Evolutionary conservation across 352 stramenopile genomes (phyloP).

Genomic region (Phytopythium kandeliae): DNA sequence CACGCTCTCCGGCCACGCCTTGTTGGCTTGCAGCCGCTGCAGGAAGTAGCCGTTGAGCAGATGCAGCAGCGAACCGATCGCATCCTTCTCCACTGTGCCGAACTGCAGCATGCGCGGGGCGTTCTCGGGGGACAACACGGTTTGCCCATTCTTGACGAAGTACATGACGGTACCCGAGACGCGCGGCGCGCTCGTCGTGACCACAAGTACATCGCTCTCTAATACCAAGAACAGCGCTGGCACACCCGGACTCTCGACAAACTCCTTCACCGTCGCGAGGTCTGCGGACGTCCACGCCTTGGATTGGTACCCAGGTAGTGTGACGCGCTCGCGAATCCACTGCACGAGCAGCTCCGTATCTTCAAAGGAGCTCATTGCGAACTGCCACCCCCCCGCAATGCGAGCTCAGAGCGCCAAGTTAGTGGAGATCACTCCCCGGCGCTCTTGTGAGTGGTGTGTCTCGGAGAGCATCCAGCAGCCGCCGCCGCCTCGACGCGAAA

Average conservation of each 20-base stretch:
- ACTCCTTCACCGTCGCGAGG: conserved; percentile 78
- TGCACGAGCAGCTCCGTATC: conserved; percentile 80
- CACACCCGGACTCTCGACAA: conserved; percentile 62
- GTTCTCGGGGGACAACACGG: conserved; percentile 52
- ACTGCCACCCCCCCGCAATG: no score
- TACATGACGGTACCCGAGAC: conserved; percentile 62
- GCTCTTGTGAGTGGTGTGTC: not conserved
- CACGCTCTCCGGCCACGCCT: conserved; percentile 90
- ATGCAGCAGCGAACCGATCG: conserved; percentile 75
- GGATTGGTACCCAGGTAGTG: conserved; percentile 57
- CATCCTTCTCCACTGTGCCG: conserved; percentile 72
- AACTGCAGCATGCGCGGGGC: conserved; percentile 63
- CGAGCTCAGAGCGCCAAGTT: no score
- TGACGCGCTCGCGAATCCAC: conserved; percentile 82
- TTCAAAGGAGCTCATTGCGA: conserved; percentile 73
- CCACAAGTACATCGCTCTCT: conserved; percentile 33
- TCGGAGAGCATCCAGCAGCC: not conserved
- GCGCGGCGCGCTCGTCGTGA: conserved; percentile 56
- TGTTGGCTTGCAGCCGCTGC: conserved; percentile 73
- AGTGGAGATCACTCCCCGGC: no score
- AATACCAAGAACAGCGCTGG: conserved; percentile 66
- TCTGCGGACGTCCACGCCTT: conserved; percentile 75
- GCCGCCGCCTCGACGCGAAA: not conserved
- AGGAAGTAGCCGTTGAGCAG: conserved; percentile 84
- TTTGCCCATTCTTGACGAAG: conserved; percentile 86